These are phyloP conservation scores for Scheffersomyces lignicola DNA, from an alignment of 1,139 yeast species.

Conservation along the genomic window DNA sequence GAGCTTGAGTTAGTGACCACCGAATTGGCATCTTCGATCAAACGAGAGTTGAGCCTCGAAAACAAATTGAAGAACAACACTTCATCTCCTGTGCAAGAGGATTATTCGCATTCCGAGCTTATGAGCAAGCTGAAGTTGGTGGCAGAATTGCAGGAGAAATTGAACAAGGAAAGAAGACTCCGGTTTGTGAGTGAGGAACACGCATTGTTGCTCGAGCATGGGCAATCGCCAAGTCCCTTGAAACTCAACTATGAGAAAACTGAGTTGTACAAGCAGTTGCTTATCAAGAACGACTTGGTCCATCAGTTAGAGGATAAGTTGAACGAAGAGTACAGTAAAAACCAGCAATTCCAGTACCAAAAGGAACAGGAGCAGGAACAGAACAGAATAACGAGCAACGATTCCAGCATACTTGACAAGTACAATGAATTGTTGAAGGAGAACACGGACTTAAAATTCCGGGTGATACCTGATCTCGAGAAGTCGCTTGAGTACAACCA, in stretches of 20 bases:
- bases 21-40: slow-evolving; percentile 70
- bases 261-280: slow-evolving; percentile 47
- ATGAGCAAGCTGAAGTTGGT: slow-evolving; percentile 48
- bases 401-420: slow-evolving; percentile 30
- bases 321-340: slow-evolving; percentile 26
- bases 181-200: slow-evolving; percentile 73
- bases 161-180: slow-evolving; percentile 64
- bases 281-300: slow-evolving; percentile 48
- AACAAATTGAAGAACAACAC: slow-evolving; percentile 31
- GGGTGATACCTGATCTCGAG: slow-evolving; percentile 44
- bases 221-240: slow-evolving; percentile 53
- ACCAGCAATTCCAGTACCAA: slow-evolving; percentile 5
- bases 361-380: neutral
- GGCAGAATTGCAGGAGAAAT: slow-evolving; percentile 53
- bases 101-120: slow-evolving; percentile 26
- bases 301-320: slow-evolving; percentile 44
- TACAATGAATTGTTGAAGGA: slow-evolving; percentile 41
- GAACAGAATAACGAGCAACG: slow-evolving; percentile 14
- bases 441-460: slow-evolving; percentile 43
- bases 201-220: slow-evolving; percentile 55
- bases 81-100: slow-evolving; percentile 11
- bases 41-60: slow-evolving; percentile 63
- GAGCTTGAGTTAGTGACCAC: slow-evolving; percentile 69
- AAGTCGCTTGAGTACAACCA: slow-evolving; percentile 15
- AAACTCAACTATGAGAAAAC: slow-evolving; percentile 60